These are phyloP conservation scores for Sporothrix protearum DNA, from an alignment of 2,329 filamentous ascomycete genomes.

Conservation along the genomic window DNA sequence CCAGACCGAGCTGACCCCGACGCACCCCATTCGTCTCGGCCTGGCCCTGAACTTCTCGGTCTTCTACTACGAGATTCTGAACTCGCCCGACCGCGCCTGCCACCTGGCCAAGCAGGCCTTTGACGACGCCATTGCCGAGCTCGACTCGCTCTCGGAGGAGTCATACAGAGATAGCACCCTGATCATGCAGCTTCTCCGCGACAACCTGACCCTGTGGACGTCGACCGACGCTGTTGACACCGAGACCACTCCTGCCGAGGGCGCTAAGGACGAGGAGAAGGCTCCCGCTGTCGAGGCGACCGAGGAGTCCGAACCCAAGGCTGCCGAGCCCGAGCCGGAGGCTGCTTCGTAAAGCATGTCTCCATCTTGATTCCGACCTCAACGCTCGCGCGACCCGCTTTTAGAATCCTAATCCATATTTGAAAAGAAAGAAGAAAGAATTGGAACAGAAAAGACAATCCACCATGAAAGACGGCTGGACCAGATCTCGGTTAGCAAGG, in stretches of 20 bases:
- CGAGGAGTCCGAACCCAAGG: slow-evolving; percentile 29
- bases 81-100: slow-evolving; percentile 97
- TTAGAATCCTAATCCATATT: slow-evolving; percentile 6
- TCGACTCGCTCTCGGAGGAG: slow-evolving; percentile 95
- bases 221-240: slow-evolving; percentile 84
- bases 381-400: not conserved
- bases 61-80: slow-evolving; percentile 75
- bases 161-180: slow-evolving; percentile 98
- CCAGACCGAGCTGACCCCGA: slow-evolving; percentile 82
- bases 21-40: slow-evolving; percentile 88
- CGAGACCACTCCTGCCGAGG: slow-evolving; percentile 59
- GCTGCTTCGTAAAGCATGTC: slow-evolving; percentile 20
- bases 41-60: slow-evolving; percentile 68
- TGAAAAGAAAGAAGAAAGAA: slow-evolving; percentile 5
- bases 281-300: slow-evolving; percentile 36
- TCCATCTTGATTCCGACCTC: not conserved
- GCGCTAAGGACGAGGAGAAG: slow-evolving; percentile 48
- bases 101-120: slow-evolving; percentile 96
- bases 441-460: slow-evolving; percentile 12
- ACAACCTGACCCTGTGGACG: slow-evolving; percentile 98
- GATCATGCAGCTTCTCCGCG: slow-evolving; percentile 98
- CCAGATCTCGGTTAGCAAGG: slow-evolving; percentile 16
- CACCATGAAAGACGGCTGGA: slow-evolving; percentile 9
- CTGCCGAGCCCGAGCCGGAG: slow-evolving; percentile 20
- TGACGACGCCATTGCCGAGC: slow-evolving; percentile 96